A percentile compares a stretch with the other conserved stretches of the same genome.
Conservation (phyloP, 768 basidiomycete species). For the Tulasnella sp. region DNA sequence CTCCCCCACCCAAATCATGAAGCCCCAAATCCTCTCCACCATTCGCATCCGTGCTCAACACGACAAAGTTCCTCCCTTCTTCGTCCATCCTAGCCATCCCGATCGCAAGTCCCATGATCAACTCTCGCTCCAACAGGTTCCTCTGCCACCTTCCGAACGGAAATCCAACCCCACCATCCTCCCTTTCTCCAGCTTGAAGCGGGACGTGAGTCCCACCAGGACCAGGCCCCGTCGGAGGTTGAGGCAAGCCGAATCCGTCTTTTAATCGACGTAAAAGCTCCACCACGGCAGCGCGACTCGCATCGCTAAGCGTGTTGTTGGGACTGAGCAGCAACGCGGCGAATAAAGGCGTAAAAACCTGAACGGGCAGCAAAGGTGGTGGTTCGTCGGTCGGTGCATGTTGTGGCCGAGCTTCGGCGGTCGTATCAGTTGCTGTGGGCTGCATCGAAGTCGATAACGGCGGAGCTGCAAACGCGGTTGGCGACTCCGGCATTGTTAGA, state of each 20-base stretch:
- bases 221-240: not conserved
- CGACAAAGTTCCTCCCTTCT: slow-evolving; percentile 1
- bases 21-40: not conserved
- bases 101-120: slow-evolving; percentile 80
- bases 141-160: slow-evolving; percentile 56
- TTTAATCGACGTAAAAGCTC: slow-evolving; percentile 59
- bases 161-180: not conserved
- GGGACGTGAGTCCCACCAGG: not conserved
- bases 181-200: not conserved
- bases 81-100: slow-evolving; percentile 69
- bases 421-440: not conserved
- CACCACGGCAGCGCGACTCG: slow-evolving; percentile 71
- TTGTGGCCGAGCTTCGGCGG: slow-evolving; percentile 10
- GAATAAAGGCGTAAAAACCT: slow-evolving; percentile 87
- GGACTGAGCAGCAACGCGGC: slow-evolving; percentile 82
- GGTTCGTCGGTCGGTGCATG: slow-evolving; percentile 3
- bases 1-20: not conserved
- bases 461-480: slow-evolving; percentile 6
- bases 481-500: not conserved
- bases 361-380: slow-evolving; percentile 59
- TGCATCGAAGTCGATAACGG: not conserved
- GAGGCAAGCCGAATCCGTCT: not conserved
- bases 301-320: slow-evolving; percentile 66
- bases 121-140: slow-evolving; percentile 69
- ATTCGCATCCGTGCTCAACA: not conserved